phyloP scores from a whole-genome alignment of 495 filamentous ascomycete species.

The Bombardia bombarda region DNA sequence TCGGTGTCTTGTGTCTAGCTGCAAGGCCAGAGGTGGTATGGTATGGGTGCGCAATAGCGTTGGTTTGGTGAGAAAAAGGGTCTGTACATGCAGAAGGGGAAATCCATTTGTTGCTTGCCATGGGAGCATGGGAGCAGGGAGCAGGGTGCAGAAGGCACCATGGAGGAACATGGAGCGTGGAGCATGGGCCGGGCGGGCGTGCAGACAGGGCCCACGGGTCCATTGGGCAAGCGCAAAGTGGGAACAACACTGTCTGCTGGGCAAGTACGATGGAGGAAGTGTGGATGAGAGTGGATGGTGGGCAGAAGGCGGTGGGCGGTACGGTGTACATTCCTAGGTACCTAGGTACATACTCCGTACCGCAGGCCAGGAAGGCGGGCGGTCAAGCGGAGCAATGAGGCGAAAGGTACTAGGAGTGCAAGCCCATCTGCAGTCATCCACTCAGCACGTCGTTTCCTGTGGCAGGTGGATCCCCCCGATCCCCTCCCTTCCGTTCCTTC shows the following conservation, averaged over 20 bases:
- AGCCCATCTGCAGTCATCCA: too few relatives aligned
- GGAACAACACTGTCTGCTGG: too few relatives aligned
- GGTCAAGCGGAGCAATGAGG: slow-evolving; percentile 27
- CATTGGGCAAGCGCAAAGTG: too few relatives aligned
- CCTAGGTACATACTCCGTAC: too few relatives aligned
- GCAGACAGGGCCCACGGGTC: slow-evolving; percentile 28
- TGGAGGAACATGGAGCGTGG: neutral
- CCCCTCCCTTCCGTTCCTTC: too few relatives aligned
- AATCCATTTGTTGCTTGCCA: slow-evolving; percentile 10
- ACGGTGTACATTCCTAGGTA: too few relatives aligned
- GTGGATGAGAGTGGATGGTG: too few relatives aligned
- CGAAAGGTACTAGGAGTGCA: slow-evolving; percentile 11
- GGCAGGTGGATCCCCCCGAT: too few relatives aligned
- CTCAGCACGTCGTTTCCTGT: too few relatives aligned
- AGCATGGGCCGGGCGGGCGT: slow-evolving; percentile 13
- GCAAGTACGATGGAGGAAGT: too few relatives aligned
- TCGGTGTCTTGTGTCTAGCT: slow-evolving; percentile 12
- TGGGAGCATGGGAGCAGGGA: neutral
- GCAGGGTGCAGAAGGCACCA: neutral
- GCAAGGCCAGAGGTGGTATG: slow-evolving; percentile 19
- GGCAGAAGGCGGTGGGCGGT: too few relatives aligned
- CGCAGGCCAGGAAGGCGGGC: too few relatives aligned
- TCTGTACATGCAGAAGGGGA: slow-evolving; percentile 6
- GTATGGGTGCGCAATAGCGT: slow-evolving; percentile 6
- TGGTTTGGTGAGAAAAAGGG: slow-evolving; percentile 8